phyloP scores from a whole-genome alignment of 2,329 filamentous ascomycete genomes.

The Fusarium subtropicale region DNA sequence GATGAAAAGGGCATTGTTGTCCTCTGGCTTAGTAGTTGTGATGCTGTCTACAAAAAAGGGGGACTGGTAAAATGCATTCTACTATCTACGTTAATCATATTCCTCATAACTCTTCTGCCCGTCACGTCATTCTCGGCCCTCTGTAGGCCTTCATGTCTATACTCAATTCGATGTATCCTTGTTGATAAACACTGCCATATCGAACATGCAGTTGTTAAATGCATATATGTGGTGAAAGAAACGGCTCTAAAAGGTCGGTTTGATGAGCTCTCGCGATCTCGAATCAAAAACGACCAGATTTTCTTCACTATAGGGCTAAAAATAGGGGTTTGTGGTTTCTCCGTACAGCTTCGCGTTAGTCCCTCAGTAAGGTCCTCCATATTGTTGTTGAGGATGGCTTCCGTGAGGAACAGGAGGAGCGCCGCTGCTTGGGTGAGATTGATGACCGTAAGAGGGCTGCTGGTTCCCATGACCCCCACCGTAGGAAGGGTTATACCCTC shows the following conservation, averaged over 20 bases:
- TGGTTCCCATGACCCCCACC: slow-evolving; percentile 45
- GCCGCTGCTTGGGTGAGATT: slow-evolving; percentile 45
- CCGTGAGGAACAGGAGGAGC: slow-evolving; percentile 48
- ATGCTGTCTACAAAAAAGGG: slow-evolving; percentile 31
- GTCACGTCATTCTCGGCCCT: slow-evolving; percentile 35
- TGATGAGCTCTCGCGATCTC: slow-evolving; percentile 31
- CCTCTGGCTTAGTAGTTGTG: slow-evolving; percentile 22
- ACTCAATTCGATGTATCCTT: slow-evolving; percentile 24
- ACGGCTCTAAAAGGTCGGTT: slow-evolving; percentile 23
- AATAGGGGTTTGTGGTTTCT: slow-evolving; percentile 6
- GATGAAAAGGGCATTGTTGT: slow-evolving; percentile 20
- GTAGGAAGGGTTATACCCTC: slow-evolving; percentile 50
- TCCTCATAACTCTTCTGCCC: slow-evolving; percentile 36
- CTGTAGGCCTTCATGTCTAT: slow-evolving; percentile 29
- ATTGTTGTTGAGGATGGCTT: slow-evolving; percentile 50
- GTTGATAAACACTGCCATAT: slow-evolving; percentile 22
- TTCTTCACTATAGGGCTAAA: slow-evolving; percentile 8
- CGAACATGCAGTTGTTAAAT: slow-evolving; percentile 21
- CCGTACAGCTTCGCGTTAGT: not conserved
- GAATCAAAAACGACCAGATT: slow-evolving; percentile 14
- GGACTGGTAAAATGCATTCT: slow-evolving; percentile 43
- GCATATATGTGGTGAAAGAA: slow-evolving; percentile 17
- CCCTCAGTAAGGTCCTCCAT: slow-evolving; percentile 44
- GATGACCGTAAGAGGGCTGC: slow-evolving; percentile 46
- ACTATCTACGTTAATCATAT: slow-evolving; percentile 48